Conservation (phyloP, 2,329 filamentous ascomycete genomes). For the Balansia obtecta region DNA sequence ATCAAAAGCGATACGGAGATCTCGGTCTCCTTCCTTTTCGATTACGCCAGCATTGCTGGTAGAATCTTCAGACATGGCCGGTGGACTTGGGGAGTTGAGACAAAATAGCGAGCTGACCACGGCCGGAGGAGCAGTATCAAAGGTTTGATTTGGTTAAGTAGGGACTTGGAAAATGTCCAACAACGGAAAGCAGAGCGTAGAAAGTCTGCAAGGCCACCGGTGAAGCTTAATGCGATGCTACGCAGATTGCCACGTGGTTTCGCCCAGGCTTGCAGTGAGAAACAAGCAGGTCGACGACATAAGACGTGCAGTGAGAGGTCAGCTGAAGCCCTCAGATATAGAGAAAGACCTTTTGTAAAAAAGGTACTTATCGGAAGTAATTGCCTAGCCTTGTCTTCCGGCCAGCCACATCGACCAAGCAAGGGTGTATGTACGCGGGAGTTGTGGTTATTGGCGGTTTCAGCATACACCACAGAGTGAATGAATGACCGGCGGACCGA, state of each 20-base stretch:
- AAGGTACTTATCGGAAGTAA: not conserved
- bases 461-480: not conserved
- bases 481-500: too few species aligned
- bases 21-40: constrained; percentile 12
- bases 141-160: not conserved
- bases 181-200: not conserved
- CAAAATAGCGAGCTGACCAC: not conserved
- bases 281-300: not conserved
- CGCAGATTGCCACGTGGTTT: constrained; percentile 3
- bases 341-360: not conserved
- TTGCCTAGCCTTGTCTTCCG: constrained; percentile 2
- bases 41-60: constrained; percentile 6
- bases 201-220: not conserved
- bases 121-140: not conserved
- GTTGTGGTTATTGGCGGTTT: not conserved
- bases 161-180: not conserved
- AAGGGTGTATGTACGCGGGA: not conserved
- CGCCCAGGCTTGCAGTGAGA: not conserved
- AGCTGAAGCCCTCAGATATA: constrained; percentile 1
- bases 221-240: constrained; percentile 4
- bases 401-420: constrained; percentile 1
- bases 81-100: not conserved
- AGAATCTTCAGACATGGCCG: constrained; percentile 11
- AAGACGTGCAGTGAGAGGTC: not conserved
- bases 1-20: constrained; percentile 15